These are phyloP conservation scores for Mucor circinelloides DNA, from an alignment of 371 early-diverging fungal species.

Conservation along the genomic window DNA sequence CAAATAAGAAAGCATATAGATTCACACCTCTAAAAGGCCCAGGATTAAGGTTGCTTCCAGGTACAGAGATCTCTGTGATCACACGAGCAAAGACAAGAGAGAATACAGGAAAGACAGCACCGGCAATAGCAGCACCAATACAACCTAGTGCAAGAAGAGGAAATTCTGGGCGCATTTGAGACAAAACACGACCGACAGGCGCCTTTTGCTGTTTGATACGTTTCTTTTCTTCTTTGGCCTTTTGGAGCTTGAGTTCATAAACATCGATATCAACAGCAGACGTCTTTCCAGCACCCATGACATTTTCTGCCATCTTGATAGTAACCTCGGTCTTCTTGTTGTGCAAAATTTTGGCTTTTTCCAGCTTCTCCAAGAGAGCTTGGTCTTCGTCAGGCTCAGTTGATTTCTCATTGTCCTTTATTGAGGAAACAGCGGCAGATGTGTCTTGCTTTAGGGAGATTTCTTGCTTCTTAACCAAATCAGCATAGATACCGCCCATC, in stretches of 20 bases:
- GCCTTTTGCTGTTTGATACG: constrained; percentile 42
- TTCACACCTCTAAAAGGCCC: constrained; percentile 53
- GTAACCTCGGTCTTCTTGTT: not conserved
- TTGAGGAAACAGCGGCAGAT: not conserved
- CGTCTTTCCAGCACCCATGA: not conserved
- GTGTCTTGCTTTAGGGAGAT: not conserved
- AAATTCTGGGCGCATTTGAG: constrained; percentile 35
- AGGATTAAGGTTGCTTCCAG: constrained; percentile 25
- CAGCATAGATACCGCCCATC: constrained; percentile 44
- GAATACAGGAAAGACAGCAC: constrained; percentile 43
- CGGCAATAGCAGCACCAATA: constrained; percentile 51
- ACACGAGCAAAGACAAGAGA: constrained; percentile 35
- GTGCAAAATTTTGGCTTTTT: not conserved
- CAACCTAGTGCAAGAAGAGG: constrained; percentile 32
- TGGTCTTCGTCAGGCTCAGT: not conserved
- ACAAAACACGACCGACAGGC: constrained; percentile 41
- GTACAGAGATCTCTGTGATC: not conserved
- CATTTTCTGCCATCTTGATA: not conserved
- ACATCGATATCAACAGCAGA: not conserved
- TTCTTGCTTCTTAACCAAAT: constrained; percentile 52
- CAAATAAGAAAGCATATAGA: constrained; percentile 77
- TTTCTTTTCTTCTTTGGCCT: constrained; percentile 10
- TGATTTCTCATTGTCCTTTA: constrained; percentile 15
- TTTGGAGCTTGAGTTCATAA: not conserved
- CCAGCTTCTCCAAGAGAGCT: not conserved